phyloP scores from a whole-genome alignment of 805 yeast genomes.

The Starmerella potacharoeniae region DNA sequence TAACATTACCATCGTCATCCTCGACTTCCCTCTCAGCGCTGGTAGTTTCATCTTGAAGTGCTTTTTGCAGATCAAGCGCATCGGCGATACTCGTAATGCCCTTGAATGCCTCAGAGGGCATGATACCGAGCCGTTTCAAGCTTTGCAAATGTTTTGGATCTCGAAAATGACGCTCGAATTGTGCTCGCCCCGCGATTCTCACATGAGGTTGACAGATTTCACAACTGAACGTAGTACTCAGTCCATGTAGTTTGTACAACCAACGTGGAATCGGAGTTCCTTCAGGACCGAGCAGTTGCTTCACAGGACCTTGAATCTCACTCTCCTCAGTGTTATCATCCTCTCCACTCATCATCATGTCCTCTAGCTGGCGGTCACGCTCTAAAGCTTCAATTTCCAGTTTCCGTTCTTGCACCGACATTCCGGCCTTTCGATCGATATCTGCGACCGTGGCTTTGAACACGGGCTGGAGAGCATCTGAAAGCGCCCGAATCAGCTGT shows the following conservation, averaged over 20 bases:
- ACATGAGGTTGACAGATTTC: constrained; percentile 71
- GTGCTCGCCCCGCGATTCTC: constrained; percentile 59
- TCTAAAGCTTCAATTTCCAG: constrained; percentile 40
- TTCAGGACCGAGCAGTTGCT: constrained; percentile 70
- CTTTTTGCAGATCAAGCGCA: constrained; percentile 42
- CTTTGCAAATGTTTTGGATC: constrained; percentile 63
- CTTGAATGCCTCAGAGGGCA: constrained; percentile 42
- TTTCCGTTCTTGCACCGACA: constrained; percentile 59
- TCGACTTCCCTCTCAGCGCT: constrained; percentile 62
- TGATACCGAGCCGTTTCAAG: constrained; percentile 60
- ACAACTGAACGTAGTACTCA: constrained; percentile 59
- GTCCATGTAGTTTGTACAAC: constrained; percentile 83
- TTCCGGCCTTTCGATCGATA: constrained; percentile 50
- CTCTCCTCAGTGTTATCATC: constrained; percentile 18
- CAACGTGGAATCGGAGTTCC: constrained; percentile 89
- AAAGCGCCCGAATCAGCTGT: constrained; percentile 13
- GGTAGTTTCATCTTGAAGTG: constrained; percentile 50
- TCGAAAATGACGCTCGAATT: constrained; percentile 61
- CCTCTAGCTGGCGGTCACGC: constrained; percentile 22
- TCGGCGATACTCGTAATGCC: constrained; percentile 60
- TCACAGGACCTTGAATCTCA: constrained; percentile 23
- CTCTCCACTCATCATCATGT: constrained; percentile 15
- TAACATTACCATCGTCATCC: constrained; percentile 85
- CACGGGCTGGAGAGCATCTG: constrained; percentile 16
- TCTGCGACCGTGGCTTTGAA: constrained; percentile 45